Evolutionary conservation across 352 stramenopile genomes (phyloP).

Genomic region (Globisporangium nodosum): DNA sequence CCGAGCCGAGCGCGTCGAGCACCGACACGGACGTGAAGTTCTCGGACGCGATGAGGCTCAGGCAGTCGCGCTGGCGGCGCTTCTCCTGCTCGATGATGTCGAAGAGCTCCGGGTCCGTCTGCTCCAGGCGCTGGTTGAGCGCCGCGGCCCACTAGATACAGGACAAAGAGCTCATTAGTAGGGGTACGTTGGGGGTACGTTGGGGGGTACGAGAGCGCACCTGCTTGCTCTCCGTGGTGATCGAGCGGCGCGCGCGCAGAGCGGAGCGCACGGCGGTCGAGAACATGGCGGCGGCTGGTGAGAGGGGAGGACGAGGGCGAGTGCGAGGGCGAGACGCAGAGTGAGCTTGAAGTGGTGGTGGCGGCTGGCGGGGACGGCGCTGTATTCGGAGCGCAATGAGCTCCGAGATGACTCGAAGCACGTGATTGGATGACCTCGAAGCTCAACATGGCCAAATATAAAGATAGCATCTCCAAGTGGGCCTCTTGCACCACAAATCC

Average conservation of each 20-base stretch:
- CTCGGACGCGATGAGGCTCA: slow-evolving; percentile 98
- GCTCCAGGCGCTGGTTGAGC: slow-evolving; percentile 86
- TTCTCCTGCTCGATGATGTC: slow-evolving; percentile 98
- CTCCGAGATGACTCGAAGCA: background rate
- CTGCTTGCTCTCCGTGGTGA: slow-evolving; percentile 46
- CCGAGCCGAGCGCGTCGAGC: slow-evolving; percentile 96
- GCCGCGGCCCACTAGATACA: slow-evolving; percentile 45
- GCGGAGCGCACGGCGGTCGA: slow-evolving; percentile 6
- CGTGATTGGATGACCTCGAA: background rate
- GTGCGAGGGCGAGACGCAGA: background rate
- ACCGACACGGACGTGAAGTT: slow-evolving; percentile 99
- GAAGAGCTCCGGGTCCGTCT: slow-evolving; percentile 91
- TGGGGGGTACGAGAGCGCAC: slow-evolving; percentile 4
- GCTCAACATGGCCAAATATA: too few relatives aligned
- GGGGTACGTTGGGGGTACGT: background rate
- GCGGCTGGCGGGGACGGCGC: too few relatives aligned
- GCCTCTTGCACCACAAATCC: too few relatives aligned
- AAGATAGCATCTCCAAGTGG: too few relatives aligned
- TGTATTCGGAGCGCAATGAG: too few relatives aligned
- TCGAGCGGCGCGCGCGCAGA: slow-evolving; percentile 20
- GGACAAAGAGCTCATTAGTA: background rate
- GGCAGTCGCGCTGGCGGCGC: slow-evolving; percentile 94
- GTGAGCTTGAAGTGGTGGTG: background rate
- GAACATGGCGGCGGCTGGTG: slow-evolving; percentile 10
- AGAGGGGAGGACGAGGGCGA: background rate